Evolutionary conservation across 208 protist species (phyloP), one percentile per base, ranked within the genome.

Genomic region (Leptomonas pyrrhocoris): DNA sequence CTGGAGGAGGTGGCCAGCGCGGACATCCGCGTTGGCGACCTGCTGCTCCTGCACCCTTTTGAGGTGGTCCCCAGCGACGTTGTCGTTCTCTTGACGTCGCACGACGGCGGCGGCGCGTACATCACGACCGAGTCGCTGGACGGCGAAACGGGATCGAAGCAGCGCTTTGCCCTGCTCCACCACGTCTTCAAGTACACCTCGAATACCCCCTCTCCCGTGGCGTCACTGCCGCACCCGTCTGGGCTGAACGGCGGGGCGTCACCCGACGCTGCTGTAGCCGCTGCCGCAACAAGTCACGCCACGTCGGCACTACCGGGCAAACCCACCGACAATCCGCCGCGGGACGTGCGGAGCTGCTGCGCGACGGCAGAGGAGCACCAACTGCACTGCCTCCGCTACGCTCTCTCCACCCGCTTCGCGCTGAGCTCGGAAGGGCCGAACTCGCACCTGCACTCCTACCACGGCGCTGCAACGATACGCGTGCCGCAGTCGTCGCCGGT

Each of bases 51-150:
- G 16, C 54, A 83, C 11, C 73, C 80, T 11, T 81, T 93, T 54
- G 75, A 94, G 46, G 77, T 94, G 12, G 83, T 98, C 30, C 96
- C 96, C 18, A 91, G 89, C 58, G 96, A 98, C 74, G 66, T 97
- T 11, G 69, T 98, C 2, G 48, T 97, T 5, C 60, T 98, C 12
- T 30, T 85, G 45, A 88, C 82, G 34, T 94, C 90, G 16, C 85
- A 84, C 75, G 62, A 84, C 23, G 81, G 88, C 25, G 83, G 89
- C 38, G 77, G 76, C 38, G 83, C 77, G 13, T 89, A 92, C 75
- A 83, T 98, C 45, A 90, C 92, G 30, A 98, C 95, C 15, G 85
- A 94, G 76, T 94, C 96, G 46, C 71, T 98, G 16, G 94, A 98
- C 61, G 95, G 95, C n/a, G 91, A 98, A 68, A 91, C 83, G 0